Base-by-base conservation (phyloP, 2,329 filamentous ascomycete genomes). In the Fusarium pseudonygamai region DNA sequence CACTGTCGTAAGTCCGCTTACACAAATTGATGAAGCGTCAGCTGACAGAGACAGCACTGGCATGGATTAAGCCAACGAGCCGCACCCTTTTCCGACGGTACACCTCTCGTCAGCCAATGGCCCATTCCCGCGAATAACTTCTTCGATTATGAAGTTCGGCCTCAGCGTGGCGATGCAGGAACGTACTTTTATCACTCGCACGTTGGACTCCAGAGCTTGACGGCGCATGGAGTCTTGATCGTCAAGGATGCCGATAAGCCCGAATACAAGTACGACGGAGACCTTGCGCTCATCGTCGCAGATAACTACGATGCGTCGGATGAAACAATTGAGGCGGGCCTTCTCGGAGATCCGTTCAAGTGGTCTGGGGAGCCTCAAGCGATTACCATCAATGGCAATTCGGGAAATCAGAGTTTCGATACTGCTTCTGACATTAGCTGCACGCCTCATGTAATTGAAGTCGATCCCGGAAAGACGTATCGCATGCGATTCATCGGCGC, bases 151-250 rank as follows among this genome's bases (percentile, higher is more conserved):
- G 90, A 93, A 75, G 80, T 93, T 7, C 84, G 84, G 22, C 86
- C 89, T 0, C 79, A 86, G 7, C 47, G 78, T 4, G 87, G 85
- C 11, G 86, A 89, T 60, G 86, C 88, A 0, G 91, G 91, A 9
- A 89, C 90, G 0, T 93, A 92, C 76, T 92, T 91, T 77, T 93
- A 92, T 75, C 91, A 93, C 76, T 92, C 90, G 0, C 91, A 93
- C 69, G 84, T 92, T 22, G 90, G 86, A 0, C 88, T 92, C 65
- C 90, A 93, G 76, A 87, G 88, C 0, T 80, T 88, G 39, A 88
- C 89, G 20, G 88, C 88, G 1, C 79, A 85, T 12, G 91, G 91
- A 0, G 81, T 87, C 0, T 75, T 93, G 39, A 88, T 91, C 50
- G 85, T 93, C 5, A 37, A 40, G 8, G 71, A 73, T 7, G 71